Conservation (phyloP, 2,329 filamentous ascomycete species). For the Colletotrichum sp. region DNA sequence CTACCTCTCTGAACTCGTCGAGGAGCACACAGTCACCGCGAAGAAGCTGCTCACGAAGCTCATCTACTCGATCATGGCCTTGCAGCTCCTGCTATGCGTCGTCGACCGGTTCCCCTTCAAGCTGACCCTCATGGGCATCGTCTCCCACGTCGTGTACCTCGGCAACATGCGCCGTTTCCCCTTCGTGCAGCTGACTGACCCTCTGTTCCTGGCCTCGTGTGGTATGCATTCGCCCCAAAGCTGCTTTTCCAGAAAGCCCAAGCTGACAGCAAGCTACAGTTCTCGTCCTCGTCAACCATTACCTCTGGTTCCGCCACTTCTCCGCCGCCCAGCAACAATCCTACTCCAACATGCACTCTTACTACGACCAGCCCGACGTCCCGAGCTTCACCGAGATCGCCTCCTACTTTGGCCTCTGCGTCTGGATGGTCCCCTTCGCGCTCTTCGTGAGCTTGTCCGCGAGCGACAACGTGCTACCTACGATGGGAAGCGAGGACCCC, state of each 20-base stretch:
- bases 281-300: conserved; percentile 89
- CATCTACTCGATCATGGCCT: conserved; percentile 79
- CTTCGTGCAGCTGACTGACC: conserved; percentile 85
- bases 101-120: conserved; percentile 86
- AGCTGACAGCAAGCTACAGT: conserved; percentile 46
- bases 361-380: conserved; percentile 67
- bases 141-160: conserved; percentile 83
- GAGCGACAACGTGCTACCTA: conserved; percentile 92
- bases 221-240: conserved; percentile 51
- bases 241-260: neutral
- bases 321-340: conserved; percentile 65
- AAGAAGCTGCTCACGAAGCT: conserved; percentile 85
- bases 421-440: conserved; percentile 95
- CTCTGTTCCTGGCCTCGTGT: conserved; percentile 84
- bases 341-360: conserved; percentile 61
- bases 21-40: conserved; percentile 93
- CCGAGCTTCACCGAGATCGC: conserved; percentile 94
- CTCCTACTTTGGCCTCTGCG: conserved; percentile 93
- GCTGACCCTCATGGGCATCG: conserved; percentile 76
- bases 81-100: conserved; percentile 77
- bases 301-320: conserved; percentile 95
- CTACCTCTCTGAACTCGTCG: conserved; percentile 96
- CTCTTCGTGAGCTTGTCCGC: conserved; percentile 94
- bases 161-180: conserved; percentile 81
- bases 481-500: conserved; percentile 78